Evolutionary conservation across 2,329 filamentous ascomycete genomes (phyloP), one percentile per base, ranked within the genome.

Genomic region (Sporothrix globosa): DNA sequence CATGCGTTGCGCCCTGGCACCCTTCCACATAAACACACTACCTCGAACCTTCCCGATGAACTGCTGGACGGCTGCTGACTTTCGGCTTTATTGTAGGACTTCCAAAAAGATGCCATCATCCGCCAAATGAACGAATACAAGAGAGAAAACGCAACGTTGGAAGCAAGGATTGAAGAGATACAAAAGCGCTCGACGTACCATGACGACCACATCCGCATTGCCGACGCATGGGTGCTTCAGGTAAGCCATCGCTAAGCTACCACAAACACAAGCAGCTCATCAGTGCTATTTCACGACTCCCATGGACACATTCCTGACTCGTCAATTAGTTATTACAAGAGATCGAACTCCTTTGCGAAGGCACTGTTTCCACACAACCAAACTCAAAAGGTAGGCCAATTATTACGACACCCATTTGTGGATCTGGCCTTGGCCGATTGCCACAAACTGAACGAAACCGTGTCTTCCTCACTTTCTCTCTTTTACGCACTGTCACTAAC

Each of bases 91-190:
- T 72, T 80, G 76, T 81, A 96, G 93, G 89, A 91, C 78, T 96
- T 91, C 77, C 92, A 95, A 82, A 99, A 98, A 83, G 96, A 97
- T 83, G 96, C 96, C 74, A 97, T 99, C 79, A 91, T 92, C 77
- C 92, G 96, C 71, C 95, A 97, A 82, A 97, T 99, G 93, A 92
- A 93, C 78, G 96, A 98, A 81, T 97, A 97, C 81, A 97, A 97
- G 82, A 90, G 96, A 76, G 93, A 97, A 79, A 94, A 93, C 79
- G 85, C 87, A 71, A 91, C 91, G 53, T 83, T 96, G 73, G 94
- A 98, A 82, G 85, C 88, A 71, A 91, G 92, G 77, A 84, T 97
- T 73, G 90, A 90, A 77, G 92, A 97, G 74, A 83, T 96, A 73
- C 88, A 92, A 74, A 93, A 93, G 79, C 87, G 89, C 77, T 88